Evolutionary conservation across 768 basidiomycete genomes (phyloP).

Genomic region (Psilocybe cyanescens): DNA sequence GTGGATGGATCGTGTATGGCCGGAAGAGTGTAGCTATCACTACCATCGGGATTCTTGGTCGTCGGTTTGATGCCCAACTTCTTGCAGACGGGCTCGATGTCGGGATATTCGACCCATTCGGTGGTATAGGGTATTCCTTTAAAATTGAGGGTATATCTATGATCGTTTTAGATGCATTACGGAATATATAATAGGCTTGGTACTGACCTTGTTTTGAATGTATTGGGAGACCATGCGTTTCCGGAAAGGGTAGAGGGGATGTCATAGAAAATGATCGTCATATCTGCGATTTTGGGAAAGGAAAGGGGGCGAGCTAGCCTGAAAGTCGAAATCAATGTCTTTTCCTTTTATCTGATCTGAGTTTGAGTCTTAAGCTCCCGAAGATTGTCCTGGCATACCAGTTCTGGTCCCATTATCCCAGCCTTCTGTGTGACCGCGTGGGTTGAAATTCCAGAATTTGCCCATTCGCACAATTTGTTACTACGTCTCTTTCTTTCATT

Average conservation of each 20-base stretch:
- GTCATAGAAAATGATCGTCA: background rate
- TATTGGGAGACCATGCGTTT: slow-evolving; percentile 4
- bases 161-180: background rate
- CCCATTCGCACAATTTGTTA: no score
- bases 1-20: slow-evolving; percentile 43
- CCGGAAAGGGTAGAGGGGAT: background rate
- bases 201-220: background rate
- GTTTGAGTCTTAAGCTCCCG: no score
- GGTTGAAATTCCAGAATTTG: no score
- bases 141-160: slow-evolving; percentile 24
- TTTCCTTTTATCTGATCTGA: no score
- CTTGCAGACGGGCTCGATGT: no score
- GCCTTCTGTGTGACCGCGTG: no score
- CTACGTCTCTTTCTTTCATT: no score
- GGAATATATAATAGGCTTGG: background rate
- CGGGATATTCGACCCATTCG: no score
- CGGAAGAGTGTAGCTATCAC: slow-evolving; percentile 41
- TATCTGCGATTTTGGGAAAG: background rate
- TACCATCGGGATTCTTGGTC: slow-evolving; percentile 29
- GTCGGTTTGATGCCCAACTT: slow-evolving; percentile 31
- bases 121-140: slow-evolving; percentile 39
- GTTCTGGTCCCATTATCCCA: no score
- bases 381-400: no score
- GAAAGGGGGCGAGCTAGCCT: no score
- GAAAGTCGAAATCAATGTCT: no score